These are phyloP conservation scores for Piromyces finnis DNA, from an alignment of 192 early-diverging fungal genomes.

Conservation along the genomic window DNA sequence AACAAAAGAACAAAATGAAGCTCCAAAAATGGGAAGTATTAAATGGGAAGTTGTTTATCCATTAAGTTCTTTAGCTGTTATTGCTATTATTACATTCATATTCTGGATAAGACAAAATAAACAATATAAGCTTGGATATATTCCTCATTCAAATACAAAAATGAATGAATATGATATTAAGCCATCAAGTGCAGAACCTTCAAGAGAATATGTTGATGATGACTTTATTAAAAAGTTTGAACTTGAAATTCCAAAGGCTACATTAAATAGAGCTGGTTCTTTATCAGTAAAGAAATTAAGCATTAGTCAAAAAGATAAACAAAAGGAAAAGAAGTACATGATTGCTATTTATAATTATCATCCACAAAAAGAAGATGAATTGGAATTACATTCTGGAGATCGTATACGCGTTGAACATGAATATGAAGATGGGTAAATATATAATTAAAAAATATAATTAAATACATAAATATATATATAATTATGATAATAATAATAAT, in stretches of 20 bases:
- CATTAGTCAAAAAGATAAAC: too few relatives aligned
- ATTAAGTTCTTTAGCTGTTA: background rate
- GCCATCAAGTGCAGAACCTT: background rate
- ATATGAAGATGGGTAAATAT: too few relatives aligned
- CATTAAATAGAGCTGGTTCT: too few relatives aligned
- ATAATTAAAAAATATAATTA: too few relatives aligned
- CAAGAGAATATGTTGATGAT: background rate
- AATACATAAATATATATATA: too few relatives aligned
- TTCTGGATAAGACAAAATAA: background rate
- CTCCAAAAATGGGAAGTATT: background rate
- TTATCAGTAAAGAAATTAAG: too few relatives aligned
- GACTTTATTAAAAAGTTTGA: background rate
- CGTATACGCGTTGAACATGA: too few relatives aligned
- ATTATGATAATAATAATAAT: too few relatives aligned
- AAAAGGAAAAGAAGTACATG: too few relatives aligned
- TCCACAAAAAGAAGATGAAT: too few relatives aligned
- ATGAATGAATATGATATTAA: background rate
- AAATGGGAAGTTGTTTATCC: background rate
- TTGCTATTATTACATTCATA: background rate
- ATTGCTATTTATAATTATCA: too few relatives aligned
- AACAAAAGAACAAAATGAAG: background rate
- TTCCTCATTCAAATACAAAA: background rate
- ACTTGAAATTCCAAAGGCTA: background rate
- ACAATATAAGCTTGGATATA: background rate
- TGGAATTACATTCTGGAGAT: too few relatives aligned